Conservation (phyloP, 306 rosid species). For the Quercus wislizeni region DNA sequence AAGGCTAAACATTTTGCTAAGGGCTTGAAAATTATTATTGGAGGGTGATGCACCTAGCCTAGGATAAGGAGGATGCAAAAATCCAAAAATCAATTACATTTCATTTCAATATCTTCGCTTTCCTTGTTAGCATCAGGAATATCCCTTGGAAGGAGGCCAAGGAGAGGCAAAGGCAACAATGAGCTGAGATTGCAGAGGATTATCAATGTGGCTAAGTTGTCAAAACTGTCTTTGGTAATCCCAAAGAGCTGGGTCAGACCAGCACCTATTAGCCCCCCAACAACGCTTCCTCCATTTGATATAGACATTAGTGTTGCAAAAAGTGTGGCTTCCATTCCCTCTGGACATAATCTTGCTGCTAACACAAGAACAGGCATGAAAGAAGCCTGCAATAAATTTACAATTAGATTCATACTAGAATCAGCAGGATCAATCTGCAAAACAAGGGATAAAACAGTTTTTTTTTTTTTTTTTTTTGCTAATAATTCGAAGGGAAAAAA, state of each 20-base stretch:
- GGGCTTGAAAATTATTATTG: slow-evolving; percentile 1
- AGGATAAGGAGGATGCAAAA: slow-evolving; percentile 11
- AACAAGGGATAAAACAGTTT: slow-evolving; percentile 13
- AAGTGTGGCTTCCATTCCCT: slow-evolving; percentile 98
- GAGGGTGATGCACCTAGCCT: background rate
- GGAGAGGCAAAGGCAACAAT: slow-evolving; percentile 86
- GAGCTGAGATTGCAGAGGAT: slow-evolving; percentile 90
- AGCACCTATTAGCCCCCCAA: slow-evolving; percentile 95
- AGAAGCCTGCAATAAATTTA: slow-evolving; percentile 66
- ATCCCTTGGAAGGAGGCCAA: slow-evolving; percentile 81
- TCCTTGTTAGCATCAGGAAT: slow-evolving; percentile 48
- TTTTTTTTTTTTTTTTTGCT: background rate
- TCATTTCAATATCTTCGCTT: slow-evolving; percentile 64
- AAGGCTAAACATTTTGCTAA: background rate
- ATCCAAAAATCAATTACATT: slow-evolving; percentile 51
- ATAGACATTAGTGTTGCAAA: slow-evolving; percentile 99
- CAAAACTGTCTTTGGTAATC: slow-evolving; percentile 79
- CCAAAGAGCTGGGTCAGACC: slow-evolving; percentile 86
- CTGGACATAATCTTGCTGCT: slow-evolving; percentile 93
- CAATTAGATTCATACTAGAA: slow-evolving; percentile 4
- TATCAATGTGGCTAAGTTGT: slow-evolving; percentile 70
- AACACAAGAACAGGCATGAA: slow-evolving; percentile 98
- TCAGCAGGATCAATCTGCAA: slow-evolving; percentile 20
- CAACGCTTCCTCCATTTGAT: slow-evolving; percentile 85
- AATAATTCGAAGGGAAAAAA: no score